Conservation (phyloP, 768 basidiomycete species). For the Gautieria morchelliformis region DNA sequence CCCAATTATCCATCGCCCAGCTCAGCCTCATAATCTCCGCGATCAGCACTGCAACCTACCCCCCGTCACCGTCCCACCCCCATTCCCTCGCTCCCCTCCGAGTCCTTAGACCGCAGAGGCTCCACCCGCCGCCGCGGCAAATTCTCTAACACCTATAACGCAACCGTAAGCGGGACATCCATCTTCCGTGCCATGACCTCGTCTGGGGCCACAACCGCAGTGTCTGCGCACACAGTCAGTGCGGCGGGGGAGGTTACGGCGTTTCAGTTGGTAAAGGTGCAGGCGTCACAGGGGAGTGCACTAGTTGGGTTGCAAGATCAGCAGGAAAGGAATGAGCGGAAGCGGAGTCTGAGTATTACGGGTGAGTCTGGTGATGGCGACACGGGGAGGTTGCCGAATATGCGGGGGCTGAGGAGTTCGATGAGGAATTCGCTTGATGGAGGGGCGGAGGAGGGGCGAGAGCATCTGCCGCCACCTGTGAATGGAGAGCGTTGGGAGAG, state of each 20-base stretch:
- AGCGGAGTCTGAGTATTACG: neutral
- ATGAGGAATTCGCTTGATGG: slow-evolving; percentile 2
- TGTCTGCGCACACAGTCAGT: slow-evolving; percentile 1
- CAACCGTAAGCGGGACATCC: slow-evolving; percentile 33
- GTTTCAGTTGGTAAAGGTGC: neutral
- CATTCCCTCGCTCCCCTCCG: slow-evolving; percentile 50
- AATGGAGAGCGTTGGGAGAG: slow-evolving; percentile 2
- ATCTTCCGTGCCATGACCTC: neutral
- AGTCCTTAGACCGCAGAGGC: slow-evolving; percentile 23
- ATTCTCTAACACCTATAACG: slow-evolving; percentile 33
- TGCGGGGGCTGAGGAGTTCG: neutral
- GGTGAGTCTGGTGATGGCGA: neutral
- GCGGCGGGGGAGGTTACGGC: slow-evolving; percentile 3
- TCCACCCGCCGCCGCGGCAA: slow-evolving; percentile 27
- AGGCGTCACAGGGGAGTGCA: neutral
- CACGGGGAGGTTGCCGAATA: neutral
- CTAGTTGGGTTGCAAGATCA: slow-evolving; percentile 3
- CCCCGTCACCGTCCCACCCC: slow-evolving; percentile 48
- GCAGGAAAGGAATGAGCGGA: slow-evolving; percentile 6
- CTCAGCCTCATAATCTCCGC: slow-evolving; percentile 20
- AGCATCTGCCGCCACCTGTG: neutral
- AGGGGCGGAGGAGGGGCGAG: neutral
- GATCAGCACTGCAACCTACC: slow-evolving; percentile 41
- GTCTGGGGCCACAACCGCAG: slow-evolving; percentile 8
- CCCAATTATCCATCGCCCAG: slow-evolving; percentile 32